Base-by-base conservation (phyloP, 1,284 basidiomycete species). In the Phylloboletellus chloephorus region DNA sequence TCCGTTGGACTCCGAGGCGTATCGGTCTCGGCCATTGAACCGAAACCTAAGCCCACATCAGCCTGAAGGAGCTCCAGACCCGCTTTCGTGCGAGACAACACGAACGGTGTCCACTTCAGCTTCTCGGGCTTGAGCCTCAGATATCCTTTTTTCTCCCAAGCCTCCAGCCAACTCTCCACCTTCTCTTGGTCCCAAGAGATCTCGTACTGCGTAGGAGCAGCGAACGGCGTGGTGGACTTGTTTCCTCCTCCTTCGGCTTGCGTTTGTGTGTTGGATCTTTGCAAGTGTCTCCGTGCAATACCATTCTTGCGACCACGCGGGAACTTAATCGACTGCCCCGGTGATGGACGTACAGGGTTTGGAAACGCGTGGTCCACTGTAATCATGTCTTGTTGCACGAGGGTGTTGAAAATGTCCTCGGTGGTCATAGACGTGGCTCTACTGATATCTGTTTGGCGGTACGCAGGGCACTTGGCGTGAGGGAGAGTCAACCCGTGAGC, bases 41-140 rank as follows among this genome's bases (percentile, higher is more conserved):
- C 50, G n/a, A 58, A 52, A 33, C 44, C 51, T 5, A 49, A 35
- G 7, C 50, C 43, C 17, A 53, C 40, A 38, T 61, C 60, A 33
- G 50, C 45, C 32, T 65, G 64, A 43, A 65, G 44, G 15, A 61
- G 39, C 23, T 63, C 60, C 24, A 67, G 67, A 31, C 68, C 67
- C 50, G 72, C 72, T 54, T 68, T 68, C 30, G 68, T 72, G 47
- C 81, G 67, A 6, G 82, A 71, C 26, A 93, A 65, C 29, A 96
- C 68, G 67, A 96, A 98, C 5, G 95, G 95, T 48, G 85, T 93
- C 88, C 96, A 98, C 57, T 91, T 92, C 47, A 98, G 73, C 61
- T 83, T 83, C 55, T 94, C 90, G 0, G 92, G 82, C 48, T 78
- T 79, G 38, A 98, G 73, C 53, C 68, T 76, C 46, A 94, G 58